Evolutionary conservation across 805 yeast species (phyloP), one percentile per base, ranked within the genome.

Genomic region (Yarrowia yakushimensis): DNA sequence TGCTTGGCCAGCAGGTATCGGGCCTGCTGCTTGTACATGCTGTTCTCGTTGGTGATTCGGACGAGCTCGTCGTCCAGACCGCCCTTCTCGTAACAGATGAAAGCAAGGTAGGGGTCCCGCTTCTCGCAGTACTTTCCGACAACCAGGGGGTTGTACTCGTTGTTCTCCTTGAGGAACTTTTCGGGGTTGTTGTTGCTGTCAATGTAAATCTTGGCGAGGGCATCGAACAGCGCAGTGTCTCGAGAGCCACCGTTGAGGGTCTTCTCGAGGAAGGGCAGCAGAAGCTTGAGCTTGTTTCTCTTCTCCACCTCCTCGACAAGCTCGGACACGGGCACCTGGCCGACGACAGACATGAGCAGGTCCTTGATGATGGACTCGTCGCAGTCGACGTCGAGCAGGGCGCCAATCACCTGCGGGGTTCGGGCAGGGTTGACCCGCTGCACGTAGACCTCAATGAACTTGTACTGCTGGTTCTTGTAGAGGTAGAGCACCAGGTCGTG

Each of bases 1-100:
- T 97, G 90, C 74, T 96, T 88, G 65, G 84, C 80, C 69, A 94
- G 82, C 70, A 94, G 81, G 73, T 94, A 94, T 75, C 98, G 86
- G n/a, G 98, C 98, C 80, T 94, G 99, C 77, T 94, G 93, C 76
- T 94, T 94, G 82, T 88, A 94, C 99, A 94, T 94, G 69, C 94
- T 84, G 75, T 94, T 94, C 72, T 94, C 98, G 75, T 94, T 94
- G 68, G 99, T 94, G 75, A 94, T 91, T 72, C 83, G 81, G 70
- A 94, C 84, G 71, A 94, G 82, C 74, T 94, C 99, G 63, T 81
- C 86, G 74, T 94, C 97, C 70, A 93, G 92, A 61, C 82, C 79
- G 72, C 99, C 99, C 78, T 92, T 93, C 65, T 96, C 96, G 76
- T 94, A 94, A 60, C 97, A 96, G 77, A 94, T 94, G 76, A 90